Base-by-base conservation (phyloP, 2,329 filamentous ascomycete species). In the Fusarium sp. region DNA sequence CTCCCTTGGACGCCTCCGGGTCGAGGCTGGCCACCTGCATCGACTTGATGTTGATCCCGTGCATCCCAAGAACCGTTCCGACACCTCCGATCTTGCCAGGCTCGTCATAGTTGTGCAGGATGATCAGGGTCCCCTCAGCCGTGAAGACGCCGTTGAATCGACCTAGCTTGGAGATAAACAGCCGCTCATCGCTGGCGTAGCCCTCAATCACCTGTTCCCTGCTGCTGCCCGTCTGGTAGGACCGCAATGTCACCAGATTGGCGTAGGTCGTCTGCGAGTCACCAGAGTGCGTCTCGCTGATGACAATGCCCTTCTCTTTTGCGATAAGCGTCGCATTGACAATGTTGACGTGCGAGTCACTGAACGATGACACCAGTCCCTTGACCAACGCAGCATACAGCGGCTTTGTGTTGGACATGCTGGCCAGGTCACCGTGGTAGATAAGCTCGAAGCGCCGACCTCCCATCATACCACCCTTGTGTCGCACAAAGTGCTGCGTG, bases 41-140 rank as follows among this genome's bases (percentile, higher is more conserved):
- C 79, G 92, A 95, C 54, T 89, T 89, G 80, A 96, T 94, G 78
- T 96, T 96, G 62, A 96, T 90, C 0, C 90, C 90, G 40, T 92
- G 89, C 40, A 87, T 87, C 0, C 93, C 94, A 29, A 96, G 83
- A 61, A 91, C 87, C 67, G 87, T 91, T 1, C 94, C 94, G 4
- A 96, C 93, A 40, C 91, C 90, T 3, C 94, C 94, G 80, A 96
- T 96, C 85, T 95, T 95, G 13, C 94, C 94, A 0, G 93, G 93
- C 72, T 91, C 88, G 79, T 96, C 93, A 77, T 93, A 95, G 83
- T 96, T 96, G 78, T 94, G 89, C 77, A 94, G 89, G 68, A 96
- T 92, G n/a, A 95, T 85, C 67, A 96, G 81, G 0, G 90, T 94
- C 0, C 93, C 93, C 68, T 93, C 89, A 0, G 93, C 93, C 13